These are phyloP conservation scores for Lagenidium giganteum DNA, from an alignment of 352 stramenopile species.

Conservation along the genomic window DNA sequence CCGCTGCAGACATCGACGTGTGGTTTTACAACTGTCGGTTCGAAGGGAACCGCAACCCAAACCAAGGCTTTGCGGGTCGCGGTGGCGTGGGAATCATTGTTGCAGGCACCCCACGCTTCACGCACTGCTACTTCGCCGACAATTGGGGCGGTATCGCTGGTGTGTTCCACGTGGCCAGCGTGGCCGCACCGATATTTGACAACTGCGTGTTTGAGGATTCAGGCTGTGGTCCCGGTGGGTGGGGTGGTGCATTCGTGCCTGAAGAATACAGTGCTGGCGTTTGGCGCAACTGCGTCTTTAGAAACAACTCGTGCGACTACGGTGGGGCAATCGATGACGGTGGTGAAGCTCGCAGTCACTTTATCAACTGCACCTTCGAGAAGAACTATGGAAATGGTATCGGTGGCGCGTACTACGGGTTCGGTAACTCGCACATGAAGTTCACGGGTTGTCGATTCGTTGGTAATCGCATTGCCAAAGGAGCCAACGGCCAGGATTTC, in stretches of 20 bases:
- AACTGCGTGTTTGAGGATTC: conserved; percentile 6
- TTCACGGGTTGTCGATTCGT: conserved; percentile 13
- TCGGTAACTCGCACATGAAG: conserved; percentile 11
- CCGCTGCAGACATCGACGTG: no score
- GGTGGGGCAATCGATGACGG: conserved; percentile 20
- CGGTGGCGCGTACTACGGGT: conserved; percentile 19
- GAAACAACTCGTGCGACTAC: conserved; percentile 21
- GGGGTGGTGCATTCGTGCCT: conserved; percentile 1
- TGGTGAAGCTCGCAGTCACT: conserved; percentile 4
- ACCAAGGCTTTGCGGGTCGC: conserved; percentile 1
- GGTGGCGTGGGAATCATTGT: conserved; percentile 2
- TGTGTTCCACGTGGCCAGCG: conserved; percentile 2
- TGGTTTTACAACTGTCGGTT: conserved; percentile 1
- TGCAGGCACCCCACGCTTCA: conserved; percentile 1
- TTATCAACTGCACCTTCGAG: conserved; percentile 16
- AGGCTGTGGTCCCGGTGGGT: conserved; percentile 1
- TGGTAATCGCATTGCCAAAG: conserved; percentile 11
- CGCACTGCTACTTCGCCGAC: conserved; percentile 1
- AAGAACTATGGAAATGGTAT: conserved; percentile 9
- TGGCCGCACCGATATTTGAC: conserved; percentile 2
- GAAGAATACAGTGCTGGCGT: conserved; percentile 2
- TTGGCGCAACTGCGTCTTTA: conserved; percentile 16
- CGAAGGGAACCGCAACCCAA: conserved; percentile 3
- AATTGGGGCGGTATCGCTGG: conserved; percentile 5
- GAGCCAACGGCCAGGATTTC: no score